Base-by-base conservation (phyloP, 2,329 filamentous ascomycete genomes). In the Pezicula neosporulosa region DNA sequence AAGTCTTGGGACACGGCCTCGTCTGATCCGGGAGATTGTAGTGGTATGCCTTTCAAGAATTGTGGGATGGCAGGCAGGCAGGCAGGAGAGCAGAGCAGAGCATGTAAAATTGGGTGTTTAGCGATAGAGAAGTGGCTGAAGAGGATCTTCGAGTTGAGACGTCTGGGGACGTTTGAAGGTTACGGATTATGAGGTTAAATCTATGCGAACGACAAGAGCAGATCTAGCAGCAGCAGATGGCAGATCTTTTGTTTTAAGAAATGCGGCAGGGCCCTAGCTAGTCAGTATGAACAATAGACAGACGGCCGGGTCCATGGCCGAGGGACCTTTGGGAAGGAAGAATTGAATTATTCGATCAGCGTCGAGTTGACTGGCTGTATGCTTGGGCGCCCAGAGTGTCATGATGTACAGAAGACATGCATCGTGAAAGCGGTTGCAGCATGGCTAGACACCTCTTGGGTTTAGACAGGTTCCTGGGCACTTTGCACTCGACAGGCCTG, bases 231-330 rank as follows among this genome's bases (percentile, higher is more conserved):
- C 44, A 52, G 46, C 52, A 52, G 52, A 52, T 56, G 60, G 56
- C 60, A 59, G 62, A 62, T 53, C 54, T 49, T 55, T 53, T 59
- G 61, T 63, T 63, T 63, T 62, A 61, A 56, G 54, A 24, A 24
- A 60, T 49, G n/a, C n/a, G 48, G 51, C 56, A 53, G 54, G 56
- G 59, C 7, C 35, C 35, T 37, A 2, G 4, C 7, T n/a, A n/a
- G n/a, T 3, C 6, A 24, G 24, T 24, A 12, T 16, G 35, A 37
- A 37, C 35, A 16, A 16, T 24, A 24, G 21, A n/a, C 6, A 24
- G 24, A 24, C 24, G 24, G 24, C 30, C 30, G 30, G 30, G 37
- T 2, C 37, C 37, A 39, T 39, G 37, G 37, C n/a, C 19, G 7
- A 10, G 19, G 15, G 19, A 16, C n/a, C n/a, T n/a, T n/a, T n/a